Conservation (phyloP, 805 yeast species). For the Schwanniomyces sp. region DNA sequence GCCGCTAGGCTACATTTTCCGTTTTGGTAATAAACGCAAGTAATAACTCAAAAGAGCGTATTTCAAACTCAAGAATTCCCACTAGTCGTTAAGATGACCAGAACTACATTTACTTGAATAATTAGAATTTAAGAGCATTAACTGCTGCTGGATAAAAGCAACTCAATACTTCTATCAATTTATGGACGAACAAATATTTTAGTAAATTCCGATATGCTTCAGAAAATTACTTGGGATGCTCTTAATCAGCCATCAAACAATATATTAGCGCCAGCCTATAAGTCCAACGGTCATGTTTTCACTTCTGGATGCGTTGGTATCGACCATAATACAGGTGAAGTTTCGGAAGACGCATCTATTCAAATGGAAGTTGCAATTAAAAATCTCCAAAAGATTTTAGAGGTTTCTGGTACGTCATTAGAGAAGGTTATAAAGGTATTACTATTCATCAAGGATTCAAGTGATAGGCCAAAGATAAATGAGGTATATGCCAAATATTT, state of each 20-base stretch:
- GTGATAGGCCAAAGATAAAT: slow-evolving; percentile 41
- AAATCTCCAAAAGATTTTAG: slow-evolving; percentile 37
- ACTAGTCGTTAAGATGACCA: too few relatives aligned
- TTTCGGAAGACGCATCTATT: slow-evolving; percentile 36
- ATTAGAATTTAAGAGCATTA: too few relatives aligned
- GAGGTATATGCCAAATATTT: slow-evolving; percentile 43
- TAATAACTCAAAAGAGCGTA: too few relatives aligned
- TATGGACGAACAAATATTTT: too few relatives aligned
- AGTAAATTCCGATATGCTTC: too few relatives aligned
- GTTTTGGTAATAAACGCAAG: too few relatives aligned
- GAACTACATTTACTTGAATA: too few relatives aligned
- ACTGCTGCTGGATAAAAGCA: too few relatives aligned
- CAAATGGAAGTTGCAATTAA: slow-evolving; percentile 45
- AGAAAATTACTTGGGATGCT: slow-evolving; percentile 9
- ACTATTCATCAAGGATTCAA: slow-evolving; percentile 42
- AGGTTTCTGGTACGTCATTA: slow-evolving; percentile 42
- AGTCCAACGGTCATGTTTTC: slow-evolving; percentile 15
- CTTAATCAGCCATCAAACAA: slow-evolving; percentile 2
- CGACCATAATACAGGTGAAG: slow-evolving; percentile 31
- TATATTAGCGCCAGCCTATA: slow-evolving; percentile 9
- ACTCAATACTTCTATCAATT: too few relatives aligned
- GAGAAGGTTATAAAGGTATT: slow-evolving; percentile 47
- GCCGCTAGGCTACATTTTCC: too few relatives aligned
- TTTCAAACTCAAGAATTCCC: too few relatives aligned
- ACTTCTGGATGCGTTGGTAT: slow-evolving; percentile 18